phyloP scores from a whole-genome alignment of 2,329 filamentous ascomycete species.

The Phyllosticta citrichinensis region DNA sequence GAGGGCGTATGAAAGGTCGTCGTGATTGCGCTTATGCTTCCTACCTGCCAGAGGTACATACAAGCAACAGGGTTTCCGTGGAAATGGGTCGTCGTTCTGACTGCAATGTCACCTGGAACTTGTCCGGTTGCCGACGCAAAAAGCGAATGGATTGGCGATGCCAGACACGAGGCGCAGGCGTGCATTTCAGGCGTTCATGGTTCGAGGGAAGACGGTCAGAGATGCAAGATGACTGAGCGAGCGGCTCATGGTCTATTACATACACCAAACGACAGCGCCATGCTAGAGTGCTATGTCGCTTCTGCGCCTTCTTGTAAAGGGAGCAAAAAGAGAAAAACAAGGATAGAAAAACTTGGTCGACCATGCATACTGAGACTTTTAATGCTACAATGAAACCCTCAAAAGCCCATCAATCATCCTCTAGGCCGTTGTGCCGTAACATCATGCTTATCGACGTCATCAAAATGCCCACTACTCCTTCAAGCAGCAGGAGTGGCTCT shows the following conservation, averaged over 20 bases:
- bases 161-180: background rate
- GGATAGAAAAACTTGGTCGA: background rate
- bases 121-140: background rate
- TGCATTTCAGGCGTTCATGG: background rate
- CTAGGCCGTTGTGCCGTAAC: background rate
- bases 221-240: background rate
- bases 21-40: background rate
- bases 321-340: background rate
- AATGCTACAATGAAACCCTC: background rate
- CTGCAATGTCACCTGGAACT: too few species aligned
- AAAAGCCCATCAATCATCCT: background rate
- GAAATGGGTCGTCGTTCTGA: too few species aligned
- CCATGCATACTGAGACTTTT: background rate
- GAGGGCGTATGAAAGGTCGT: slow-evolving; percentile 6
- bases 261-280: background rate
- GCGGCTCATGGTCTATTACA: background rate
- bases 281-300: background rate
- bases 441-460: background rate
- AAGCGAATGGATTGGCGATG: background rate
- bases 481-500: slow-evolving; percentile 20
- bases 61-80: too few species aligned
- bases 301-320: background rate
- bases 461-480: background rate
- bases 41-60: too few species aligned
- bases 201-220: background rate